phyloP scores from a whole-genome alignment of 108 stramenopile genomes.

The Schizochytrium sp. region DNA sequence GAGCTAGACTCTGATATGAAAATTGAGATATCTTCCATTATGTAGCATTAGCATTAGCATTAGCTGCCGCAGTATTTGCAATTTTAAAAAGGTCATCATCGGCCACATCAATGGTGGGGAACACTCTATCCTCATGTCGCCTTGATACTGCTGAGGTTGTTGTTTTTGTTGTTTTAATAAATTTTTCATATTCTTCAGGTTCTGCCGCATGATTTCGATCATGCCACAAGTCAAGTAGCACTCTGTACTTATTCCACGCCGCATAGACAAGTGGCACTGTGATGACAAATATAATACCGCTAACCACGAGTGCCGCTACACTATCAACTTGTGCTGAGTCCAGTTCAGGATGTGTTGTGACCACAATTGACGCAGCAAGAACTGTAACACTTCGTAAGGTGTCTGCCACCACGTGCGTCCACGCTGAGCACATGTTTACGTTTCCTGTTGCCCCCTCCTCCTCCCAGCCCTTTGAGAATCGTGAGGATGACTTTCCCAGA shows the following conservation, averaged over 20 bases:
- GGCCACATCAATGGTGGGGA: too few relatives aligned
- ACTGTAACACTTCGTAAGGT: constrained; percentile 45
- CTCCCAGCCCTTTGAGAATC: background rate
- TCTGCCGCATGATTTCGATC: background rate
- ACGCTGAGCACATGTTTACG: constrained; percentile 46
- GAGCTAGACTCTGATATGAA: too few relatives aligned
- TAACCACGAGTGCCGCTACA: constrained; percentile 18
- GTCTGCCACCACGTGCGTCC: constrained; percentile 52
- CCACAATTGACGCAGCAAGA: background rate
- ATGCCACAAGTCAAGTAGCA: constrained; percentile 33
- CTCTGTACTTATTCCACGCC: constrained; percentile 9
- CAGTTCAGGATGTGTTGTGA: background rate
- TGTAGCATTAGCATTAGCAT: too few relatives aligned
- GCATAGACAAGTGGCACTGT: background rate
- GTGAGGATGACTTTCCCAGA: background rate
- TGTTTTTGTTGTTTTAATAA: too few relatives aligned
- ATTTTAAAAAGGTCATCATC: too few relatives aligned
- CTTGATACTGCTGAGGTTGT: too few relatives aligned
- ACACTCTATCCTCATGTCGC: too few relatives aligned
- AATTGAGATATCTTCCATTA: too few relatives aligned
- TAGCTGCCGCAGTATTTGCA: too few relatives aligned
- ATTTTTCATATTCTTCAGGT: background rate
- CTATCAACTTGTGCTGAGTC: background rate
- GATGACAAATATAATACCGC: constrained; percentile 13
- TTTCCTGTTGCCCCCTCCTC: background rate